Percentiles rank a stretch among this genome's conserved stretches.
Conservation (phyloP, 2,329 filamentous ascomycete species). For the Cladosporium sp. region DNA sequence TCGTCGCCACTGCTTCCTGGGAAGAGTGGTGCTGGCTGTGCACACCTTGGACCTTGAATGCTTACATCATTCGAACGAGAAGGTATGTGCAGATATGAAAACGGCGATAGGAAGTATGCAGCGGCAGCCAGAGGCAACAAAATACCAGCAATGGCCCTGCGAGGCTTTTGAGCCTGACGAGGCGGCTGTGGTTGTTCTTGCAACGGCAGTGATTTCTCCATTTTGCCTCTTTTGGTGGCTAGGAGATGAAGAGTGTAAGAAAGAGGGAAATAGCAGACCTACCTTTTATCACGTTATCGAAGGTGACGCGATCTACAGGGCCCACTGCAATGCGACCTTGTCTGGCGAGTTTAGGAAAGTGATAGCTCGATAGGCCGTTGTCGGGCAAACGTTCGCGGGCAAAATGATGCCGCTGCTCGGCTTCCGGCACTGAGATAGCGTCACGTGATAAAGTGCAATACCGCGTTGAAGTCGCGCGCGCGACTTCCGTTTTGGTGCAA, state of each 20-base stretch:
- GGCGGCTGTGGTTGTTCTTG: slow-evolving; percentile 18
- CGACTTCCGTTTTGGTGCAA: neutral
- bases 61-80: neutral
- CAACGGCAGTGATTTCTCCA: slow-evolving; percentile 26
- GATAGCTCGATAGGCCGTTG: slow-evolving; percentile 1
- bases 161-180: slow-evolving; percentile 14
- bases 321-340: slow-evolving; percentile 7
- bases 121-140: slow-evolving; percentile 13
- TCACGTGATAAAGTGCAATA: neutral
- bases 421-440: neutral
- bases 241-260: neutral
- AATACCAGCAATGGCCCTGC: slow-evolving; percentile 16
- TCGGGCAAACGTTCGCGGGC: too few relatives aligned
- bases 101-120: slow-evolving; percentile 9
- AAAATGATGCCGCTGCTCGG: neutral
- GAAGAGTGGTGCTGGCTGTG: slow-evolving; percentile 27
- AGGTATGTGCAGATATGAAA: neutral
- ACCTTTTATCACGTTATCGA: slow-evolving; percentile 8
- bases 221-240: slow-evolving; percentile 19
- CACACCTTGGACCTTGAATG: slow-evolving; percentile 18
- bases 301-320: slow-evolving; percentile 5
- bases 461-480: neutral
- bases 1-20: slow-evolving; percentile 21
- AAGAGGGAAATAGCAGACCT: neutral
- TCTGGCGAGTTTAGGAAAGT: neutral